Evolutionary conservation across 2,329 filamentous ascomycete genomes (phyloP), one percentile per base, ranked within the genome.

Genomic region (Tolypocladium nubicola): DNA sequence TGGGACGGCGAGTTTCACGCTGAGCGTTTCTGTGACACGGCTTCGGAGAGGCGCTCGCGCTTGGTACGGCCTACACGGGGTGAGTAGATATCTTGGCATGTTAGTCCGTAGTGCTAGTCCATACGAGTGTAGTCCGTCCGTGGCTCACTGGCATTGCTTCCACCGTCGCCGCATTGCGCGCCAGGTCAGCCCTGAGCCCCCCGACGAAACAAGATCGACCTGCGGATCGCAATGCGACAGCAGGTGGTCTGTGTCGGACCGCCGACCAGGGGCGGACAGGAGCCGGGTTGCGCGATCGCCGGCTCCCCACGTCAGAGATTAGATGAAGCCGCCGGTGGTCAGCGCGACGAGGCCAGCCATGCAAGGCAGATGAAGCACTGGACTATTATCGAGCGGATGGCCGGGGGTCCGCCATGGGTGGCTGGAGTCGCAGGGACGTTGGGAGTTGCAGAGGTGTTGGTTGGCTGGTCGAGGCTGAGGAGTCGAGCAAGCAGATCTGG

Each of bases 341-440:
- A 50, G 26, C 26, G 45, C 14, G n/a, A 40, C 35, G 52, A 26
- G 37, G 52, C 38, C 16, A 16, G 47, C 14, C 47, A 50, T 50
- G 47, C 45, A 49, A 33, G 52, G 52, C 52, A 41, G 52, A 54
- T 54, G 52, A 54, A 41, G 52, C 52, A 54, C 52, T n/a, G 52
- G 37, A 33, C 52, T 54, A 54, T 53, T 54, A 54, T 53, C 52
- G 52, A 53, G 37, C 47, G 47, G 47, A 35, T 35, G 30, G 45
- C 47, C 30, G 30, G 30, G 30, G 14, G 30, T 21, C 13, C n/a
- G 30, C 30, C 47, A 35, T 50, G 35, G 30, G 47, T 40, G 50
- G 50, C 52, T 53, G 37, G 4, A 11, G 52, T 2, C 19, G 52
- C 52, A 53, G 21, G 52, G 52, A 5, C 13, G 21, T 3, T 14